A percentile compares a stretch with the other conserved stretches of the same genome.
phyloP scores from a whole-genome alignment of 2,329 filamentous ascomycete species.

The Xylogone sp. region DNA sequence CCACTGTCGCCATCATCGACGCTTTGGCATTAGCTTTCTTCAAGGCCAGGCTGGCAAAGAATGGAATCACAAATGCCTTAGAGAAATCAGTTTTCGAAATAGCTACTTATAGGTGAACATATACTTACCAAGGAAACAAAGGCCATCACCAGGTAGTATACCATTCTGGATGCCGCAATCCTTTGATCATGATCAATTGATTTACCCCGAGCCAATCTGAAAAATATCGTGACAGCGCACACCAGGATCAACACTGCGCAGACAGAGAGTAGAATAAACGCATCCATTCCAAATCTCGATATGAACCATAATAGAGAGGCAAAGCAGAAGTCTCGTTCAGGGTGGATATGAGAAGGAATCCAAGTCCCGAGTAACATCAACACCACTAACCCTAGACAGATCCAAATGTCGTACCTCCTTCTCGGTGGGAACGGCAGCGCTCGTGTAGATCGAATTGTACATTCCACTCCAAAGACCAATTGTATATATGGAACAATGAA shows the following conservation, averaged over 20 bases:
- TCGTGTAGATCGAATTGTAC: slow-evolving; percentile 50
- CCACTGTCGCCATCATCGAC: slow-evolving; percentile 61
- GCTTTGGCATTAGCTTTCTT: slow-evolving; percentile 43
- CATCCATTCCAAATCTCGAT: slow-evolving; percentile 53
- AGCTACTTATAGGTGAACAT: slow-evolving; percentile 9
- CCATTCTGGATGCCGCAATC: slow-evolving; percentile 63
- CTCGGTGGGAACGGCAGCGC: slow-evolving; percentile 53
- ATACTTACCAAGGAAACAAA: slow-evolving; percentile 54
- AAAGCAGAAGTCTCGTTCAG: slow-evolving; percentile 58
- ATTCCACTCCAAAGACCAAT: slow-evolving; percentile 61
- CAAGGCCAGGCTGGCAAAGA: slow-evolving; percentile 56
- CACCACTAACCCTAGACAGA: slow-evolving; percentile 50
- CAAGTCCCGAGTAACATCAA: slow-evolving; percentile 52
- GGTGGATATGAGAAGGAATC: slow-evolving; percentile 52
- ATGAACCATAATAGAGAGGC: slow-evolving; percentile 67
- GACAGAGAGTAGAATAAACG: slow-evolving; percentile 49
- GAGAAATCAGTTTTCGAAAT: slow-evolving; percentile 21
- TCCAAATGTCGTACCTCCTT: slow-evolving; percentile 55
- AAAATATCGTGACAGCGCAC: slow-evolving; percentile 50
- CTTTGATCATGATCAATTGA: slow-evolving; percentile 56
- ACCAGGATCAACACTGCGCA: slow-evolving; percentile 48
- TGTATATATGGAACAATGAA: slow-evolving; percentile 66
- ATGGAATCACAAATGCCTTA: slow-evolving; percentile 58
- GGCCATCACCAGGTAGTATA: slow-evolving; percentile 57
- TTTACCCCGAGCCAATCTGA: slow-evolving; percentile 50